Evolutionary conservation across 192 early-diverging fungal species (phyloP).

Genomic region (Kappamyces sp.): DNA sequence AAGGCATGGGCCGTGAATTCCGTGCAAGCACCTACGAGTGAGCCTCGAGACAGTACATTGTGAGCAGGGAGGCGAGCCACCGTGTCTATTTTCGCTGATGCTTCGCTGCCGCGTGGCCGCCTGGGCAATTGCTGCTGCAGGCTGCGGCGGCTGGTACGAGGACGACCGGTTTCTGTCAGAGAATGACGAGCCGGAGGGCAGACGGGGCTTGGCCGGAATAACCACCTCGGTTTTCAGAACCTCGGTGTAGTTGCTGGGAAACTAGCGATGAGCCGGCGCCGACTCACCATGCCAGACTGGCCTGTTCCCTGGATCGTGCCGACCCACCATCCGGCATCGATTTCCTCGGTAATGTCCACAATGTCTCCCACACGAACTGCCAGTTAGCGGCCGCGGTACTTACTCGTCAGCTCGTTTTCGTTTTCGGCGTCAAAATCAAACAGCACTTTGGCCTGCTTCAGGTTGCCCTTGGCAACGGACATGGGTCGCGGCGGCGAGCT

Average conservation of each 20-base stretch:
- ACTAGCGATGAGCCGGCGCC: slow-evolving; percentile 19
- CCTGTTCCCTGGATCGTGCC: slow-evolving; percentile 74
- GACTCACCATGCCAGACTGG: slow-evolving; percentile 56
- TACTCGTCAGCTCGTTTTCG: slow-evolving; percentile 66
- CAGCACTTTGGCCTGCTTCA: slow-evolving; percentile 61
- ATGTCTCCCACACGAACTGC: slow-evolving; percentile 78
- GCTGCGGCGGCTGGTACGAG: not conserved
- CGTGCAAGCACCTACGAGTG: slow-evolving; percentile 51
- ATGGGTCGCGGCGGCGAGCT: not conserved
- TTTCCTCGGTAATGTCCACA: slow-evolving; percentile 75
- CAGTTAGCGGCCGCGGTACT: not conserved
- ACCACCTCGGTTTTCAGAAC: not conserved
- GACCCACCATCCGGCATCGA: slow-evolving; percentile 94
- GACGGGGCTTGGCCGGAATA: too few species aligned
- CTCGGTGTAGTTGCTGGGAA: slow-evolving; percentile 90
- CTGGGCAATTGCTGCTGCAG: slow-evolving; percentile 8
- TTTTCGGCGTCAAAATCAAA: slow-evolving; percentile 80
- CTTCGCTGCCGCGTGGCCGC: not conserved
- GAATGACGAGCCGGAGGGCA: slow-evolving; percentile 13
- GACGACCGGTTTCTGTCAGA: not conserved
- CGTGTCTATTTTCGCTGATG: slow-evolving; percentile 1
- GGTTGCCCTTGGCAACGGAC: slow-evolving; percentile 24
- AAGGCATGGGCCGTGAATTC: slow-evolving; percentile 74
- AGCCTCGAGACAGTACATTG: slow-evolving; percentile 42
- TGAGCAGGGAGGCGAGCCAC: slow-evolving; percentile 18